phyloP scores from a whole-genome alignment of 441 rosid species.

The Biscutella laevigata region DNA sequence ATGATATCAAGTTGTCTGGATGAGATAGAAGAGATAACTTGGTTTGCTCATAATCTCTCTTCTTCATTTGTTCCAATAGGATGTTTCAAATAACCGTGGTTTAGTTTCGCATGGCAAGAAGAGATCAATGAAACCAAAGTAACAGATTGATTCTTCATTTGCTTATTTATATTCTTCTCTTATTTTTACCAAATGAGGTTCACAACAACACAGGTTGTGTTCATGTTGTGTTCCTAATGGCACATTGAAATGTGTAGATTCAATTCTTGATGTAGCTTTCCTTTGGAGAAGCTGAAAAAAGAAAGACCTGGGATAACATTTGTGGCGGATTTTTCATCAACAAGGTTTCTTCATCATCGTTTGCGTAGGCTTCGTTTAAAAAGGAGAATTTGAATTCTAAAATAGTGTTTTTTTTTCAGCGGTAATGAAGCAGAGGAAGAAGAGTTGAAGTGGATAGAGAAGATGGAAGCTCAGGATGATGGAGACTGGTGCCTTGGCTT shows the following conservation, averaged over 20 bases:
- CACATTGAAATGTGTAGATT: too few relatives aligned
- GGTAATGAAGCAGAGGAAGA: slow-evolving; percentile 6
- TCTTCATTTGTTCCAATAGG: slow-evolving; percentile 7
- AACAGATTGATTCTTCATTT: neutral
- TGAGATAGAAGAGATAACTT: neutral
- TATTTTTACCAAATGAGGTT: neutral
- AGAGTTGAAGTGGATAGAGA: slow-evolving; percentile 19
- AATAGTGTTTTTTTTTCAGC: neutral
- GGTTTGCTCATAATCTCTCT: neutral
- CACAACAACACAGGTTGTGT: neutral
- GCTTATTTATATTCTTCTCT: neutral
- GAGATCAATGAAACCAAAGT: slow-evolving; percentile 13
- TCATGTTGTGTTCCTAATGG: too few relatives aligned
- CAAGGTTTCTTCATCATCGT: slow-evolving; percentile 6
- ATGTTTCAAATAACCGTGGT: slow-evolving; percentile 13
- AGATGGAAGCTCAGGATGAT: slow-evolving; percentile 11
- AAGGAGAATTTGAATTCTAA: neutral
- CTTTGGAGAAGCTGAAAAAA: slow-evolving; percentile 21
- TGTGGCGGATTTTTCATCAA: slow-evolving; percentile 14
- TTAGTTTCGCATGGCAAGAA: neutral
- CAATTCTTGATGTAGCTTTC: slow-evolving; percentile 14
- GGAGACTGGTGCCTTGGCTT: too few relatives aligned
- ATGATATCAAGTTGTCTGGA: neutral
- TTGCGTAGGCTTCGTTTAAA: neutral
- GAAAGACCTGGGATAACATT: slow-evolving; percentile 21